These are phyloP conservation scores for Entophlyctis luteolus DNA, from an alignment of 192 early-diverging fungal genomes.

Conservation along the genomic window DNA sequence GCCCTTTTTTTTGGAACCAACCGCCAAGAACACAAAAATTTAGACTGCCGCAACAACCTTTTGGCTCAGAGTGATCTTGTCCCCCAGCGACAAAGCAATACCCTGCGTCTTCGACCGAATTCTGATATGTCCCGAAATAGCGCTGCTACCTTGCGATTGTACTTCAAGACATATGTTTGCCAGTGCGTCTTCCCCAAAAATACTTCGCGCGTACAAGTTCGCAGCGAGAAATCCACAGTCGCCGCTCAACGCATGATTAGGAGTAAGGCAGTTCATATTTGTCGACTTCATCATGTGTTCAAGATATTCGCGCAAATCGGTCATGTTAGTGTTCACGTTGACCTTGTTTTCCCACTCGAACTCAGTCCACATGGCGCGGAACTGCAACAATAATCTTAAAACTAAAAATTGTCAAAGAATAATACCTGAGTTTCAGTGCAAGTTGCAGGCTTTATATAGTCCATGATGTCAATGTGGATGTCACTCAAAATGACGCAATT, in stretches of 20 bases:
- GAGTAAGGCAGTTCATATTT: slow-evolving; percentile 98
- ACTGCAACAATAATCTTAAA: slow-evolving; percentile 47
- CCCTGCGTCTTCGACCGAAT: slow-evolving; percentile 98
- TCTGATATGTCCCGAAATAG: slow-evolving; percentile 91
- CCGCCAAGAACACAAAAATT: too few species aligned
- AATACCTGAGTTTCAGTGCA: slow-evolving; percentile 82
- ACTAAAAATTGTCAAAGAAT: slow-evolving; percentile 33
- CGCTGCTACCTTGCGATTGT: slow-evolving; percentile 43
- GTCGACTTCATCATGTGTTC: slow-evolving; percentile 92
- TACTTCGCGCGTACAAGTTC: slow-evolving; percentile 92
- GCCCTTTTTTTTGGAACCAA: too few species aligned
- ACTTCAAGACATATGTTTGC: slow-evolving; percentile 95
- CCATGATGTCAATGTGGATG: slow-evolving; percentile 99
- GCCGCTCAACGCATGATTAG: slow-evolving; percentile 82
- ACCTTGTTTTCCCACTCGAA: slow-evolving; percentile 99
- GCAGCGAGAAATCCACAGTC: slow-evolving; percentile 97
- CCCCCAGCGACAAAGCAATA: slow-evolving; percentile 89
- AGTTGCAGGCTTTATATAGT: slow-evolving; percentile 90
- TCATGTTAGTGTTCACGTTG: slow-evolving; percentile 90
- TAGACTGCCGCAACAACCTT: slow-evolving; percentile 13
- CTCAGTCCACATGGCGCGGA: slow-evolving; percentile 98
- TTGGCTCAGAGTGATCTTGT: slow-evolving; percentile 41
- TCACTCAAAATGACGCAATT: slow-evolving; percentile 95
- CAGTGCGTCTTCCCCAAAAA: slow-evolving; percentile 98
- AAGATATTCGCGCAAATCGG: slow-evolving; percentile 82